Percentiles rank a stretch among this genome's conserved stretches.
Conservation (phyloP, 352 stramenopile genomes). For the Globisporangium acanthophoron region DNA sequence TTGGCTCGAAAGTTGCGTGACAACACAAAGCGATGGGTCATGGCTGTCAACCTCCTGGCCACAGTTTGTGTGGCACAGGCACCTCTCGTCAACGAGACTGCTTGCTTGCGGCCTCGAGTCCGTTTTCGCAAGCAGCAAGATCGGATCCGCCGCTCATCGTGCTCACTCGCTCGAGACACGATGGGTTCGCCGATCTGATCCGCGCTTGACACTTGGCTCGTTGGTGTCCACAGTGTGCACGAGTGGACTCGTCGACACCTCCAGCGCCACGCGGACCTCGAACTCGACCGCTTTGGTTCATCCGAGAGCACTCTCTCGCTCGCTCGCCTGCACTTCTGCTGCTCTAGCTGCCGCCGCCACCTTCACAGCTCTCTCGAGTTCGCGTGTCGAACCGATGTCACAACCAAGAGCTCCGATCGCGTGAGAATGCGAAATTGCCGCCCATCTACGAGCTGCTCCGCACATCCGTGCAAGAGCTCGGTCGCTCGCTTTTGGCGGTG, state of each 20-base stretch:
- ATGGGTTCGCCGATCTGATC: conserved; percentile 2
- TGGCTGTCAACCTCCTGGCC: no score
- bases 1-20: no score
- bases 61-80: no score
- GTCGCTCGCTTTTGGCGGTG: no score
- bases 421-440: not conserved
- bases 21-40: no score
- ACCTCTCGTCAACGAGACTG: no score
- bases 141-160: not conserved
- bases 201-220: not conserved
- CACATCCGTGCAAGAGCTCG: not conserved
- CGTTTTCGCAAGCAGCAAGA: not conserved
- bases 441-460: not conserved
- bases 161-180: not conserved
- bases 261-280: no score
- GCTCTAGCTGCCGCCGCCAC: no score
- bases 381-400: not conserved
- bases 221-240: not conserved
- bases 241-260: no score
- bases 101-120: no score
- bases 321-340: no score
- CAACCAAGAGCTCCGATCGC: not conserved
- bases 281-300: not conserved
- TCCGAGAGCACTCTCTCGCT: not conserved
- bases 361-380: not conserved